Evolutionary conservation across 1,139 yeast species (phyloP).

Genomic region (Maudiozyma humilis): DNA sequence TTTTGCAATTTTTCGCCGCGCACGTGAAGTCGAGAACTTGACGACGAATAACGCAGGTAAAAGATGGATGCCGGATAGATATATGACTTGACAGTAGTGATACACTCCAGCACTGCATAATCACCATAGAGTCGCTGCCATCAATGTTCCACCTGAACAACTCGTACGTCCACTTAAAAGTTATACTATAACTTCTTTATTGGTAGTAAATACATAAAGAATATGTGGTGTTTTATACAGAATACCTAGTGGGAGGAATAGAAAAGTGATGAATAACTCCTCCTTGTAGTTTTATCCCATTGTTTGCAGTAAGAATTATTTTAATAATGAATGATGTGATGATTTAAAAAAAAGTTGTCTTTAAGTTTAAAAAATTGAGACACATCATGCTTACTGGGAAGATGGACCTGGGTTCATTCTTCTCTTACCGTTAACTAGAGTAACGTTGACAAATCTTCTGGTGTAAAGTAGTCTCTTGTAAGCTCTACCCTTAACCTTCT

Average conservation of each 20-base stretch:
- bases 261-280: background rate
- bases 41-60: too few species aligned
- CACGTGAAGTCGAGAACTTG: too few species aligned
- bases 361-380: background rate
- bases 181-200: background rate
- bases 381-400: slow-evolving; percentile 7
- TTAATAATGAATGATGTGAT: background rate
- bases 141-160: background rate
- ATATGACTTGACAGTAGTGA: too few species aligned
- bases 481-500: slow-evolving; percentile 79
- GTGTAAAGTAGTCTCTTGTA: slow-evolving; percentile 98
- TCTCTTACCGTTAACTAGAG: slow-evolving; percentile 98
- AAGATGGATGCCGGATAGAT: too few species aligned
- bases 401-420: slow-evolving; percentile 88
- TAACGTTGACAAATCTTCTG: slow-evolving; percentile 97
- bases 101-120: too few species aligned
- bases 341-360: background rate
- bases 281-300: background rate
- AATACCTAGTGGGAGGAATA: background rate
- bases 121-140: too few species aligned
- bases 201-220: slow-evolving; percentile 6
- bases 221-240: slow-evolving; percentile 8
- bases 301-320: slow-evolving; percentile 1
- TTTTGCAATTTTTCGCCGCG: too few species aligned
- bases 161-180: background rate